Conservation (phyloP, 2,329 filamentous ascomycete genomes). For the Proliferodiscus dingleyae region DNA sequence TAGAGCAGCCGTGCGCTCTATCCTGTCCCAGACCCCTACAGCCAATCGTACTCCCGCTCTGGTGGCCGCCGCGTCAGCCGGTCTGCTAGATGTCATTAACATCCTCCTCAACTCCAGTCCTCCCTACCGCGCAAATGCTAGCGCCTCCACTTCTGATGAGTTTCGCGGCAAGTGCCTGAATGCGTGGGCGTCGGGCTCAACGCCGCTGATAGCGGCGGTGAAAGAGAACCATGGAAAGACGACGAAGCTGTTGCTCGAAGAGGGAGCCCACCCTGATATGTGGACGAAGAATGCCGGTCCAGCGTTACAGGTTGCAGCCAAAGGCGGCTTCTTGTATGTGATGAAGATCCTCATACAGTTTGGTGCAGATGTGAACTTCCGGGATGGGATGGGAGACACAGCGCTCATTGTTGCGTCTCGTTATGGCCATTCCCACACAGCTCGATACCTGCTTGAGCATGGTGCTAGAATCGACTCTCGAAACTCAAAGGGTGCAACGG, state of each 20-base stretch:
- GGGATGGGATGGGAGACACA: constrained; percentile 14
- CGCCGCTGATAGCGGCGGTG: constrained; percentile 18
- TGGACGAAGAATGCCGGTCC: constrained; percentile 9
- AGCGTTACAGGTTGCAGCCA: constrained; percentile 11
- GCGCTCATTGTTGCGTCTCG: constrained; percentile 12
- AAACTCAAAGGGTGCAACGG: constrained; percentile 15
- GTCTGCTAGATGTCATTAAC: constrained; percentile 13
- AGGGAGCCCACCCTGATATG: constrained; percentile 17
- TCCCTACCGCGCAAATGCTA: background rate
- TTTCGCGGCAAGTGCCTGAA: constrained; percentile 7
- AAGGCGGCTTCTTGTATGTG: constrained; percentile 15
- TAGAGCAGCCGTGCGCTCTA: background rate
- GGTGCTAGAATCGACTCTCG: constrained; percentile 12
- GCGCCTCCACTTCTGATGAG: background rate
- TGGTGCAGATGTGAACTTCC: constrained; percentile 12
- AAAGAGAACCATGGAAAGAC: constrained; percentile 18
- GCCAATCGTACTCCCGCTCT: constrained; percentile 17
- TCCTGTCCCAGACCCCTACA: constrained; percentile 9
- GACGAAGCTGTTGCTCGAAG: constrained; percentile 12
- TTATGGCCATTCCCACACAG: constrained; percentile 12
- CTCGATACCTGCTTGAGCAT: constrained; percentile 9
- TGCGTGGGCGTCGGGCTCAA: constrained; percentile 12
- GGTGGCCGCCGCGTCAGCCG: constrained; percentile 12
- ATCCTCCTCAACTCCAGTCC: constrained; percentile 12
- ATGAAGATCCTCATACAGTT: constrained; percentile 8